Conservation (phyloP, 768 basidiomycete genomes). For the Suillus discolor region DNA sequence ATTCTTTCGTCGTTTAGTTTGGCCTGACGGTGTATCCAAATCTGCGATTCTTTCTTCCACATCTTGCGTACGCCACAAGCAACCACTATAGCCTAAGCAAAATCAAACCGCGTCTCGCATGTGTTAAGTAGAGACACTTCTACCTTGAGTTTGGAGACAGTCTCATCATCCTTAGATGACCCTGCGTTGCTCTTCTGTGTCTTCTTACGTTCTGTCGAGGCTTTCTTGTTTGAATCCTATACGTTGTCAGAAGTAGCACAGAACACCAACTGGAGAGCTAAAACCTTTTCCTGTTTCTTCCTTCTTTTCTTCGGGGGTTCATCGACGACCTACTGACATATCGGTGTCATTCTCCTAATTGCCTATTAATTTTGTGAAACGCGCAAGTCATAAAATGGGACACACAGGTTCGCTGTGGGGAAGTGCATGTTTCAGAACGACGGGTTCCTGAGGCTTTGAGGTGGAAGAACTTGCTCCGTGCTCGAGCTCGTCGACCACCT, state of each 20-base stretch:
- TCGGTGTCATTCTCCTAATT: slow-evolving; percentile 56
- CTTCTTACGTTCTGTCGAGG: slow-evolving; percentile 28
- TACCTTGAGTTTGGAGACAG: slow-evolving; percentile 76
- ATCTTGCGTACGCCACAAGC: slow-evolving; percentile 79
- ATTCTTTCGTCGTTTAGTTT: slow-evolving; percentile 66
- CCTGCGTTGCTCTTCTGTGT: slow-evolving; percentile 32
- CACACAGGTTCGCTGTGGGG: slow-evolving; percentile 24
- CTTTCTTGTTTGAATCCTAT: slow-evolving; percentile 29
- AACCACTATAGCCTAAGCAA: slow-evolving; percentile 57
- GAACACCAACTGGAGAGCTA: not conserved
- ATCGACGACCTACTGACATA: slow-evolving; percentile 59
- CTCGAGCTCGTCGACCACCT: not conserved
- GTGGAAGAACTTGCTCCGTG: slow-evolving; percentile 13
- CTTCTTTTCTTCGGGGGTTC: slow-evolving; percentile 53
- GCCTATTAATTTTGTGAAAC: not conserved
- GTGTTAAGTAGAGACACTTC: slow-evolving; percentile 1
- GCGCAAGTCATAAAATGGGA: not conserved
- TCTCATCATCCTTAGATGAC: slow-evolving; percentile 66
- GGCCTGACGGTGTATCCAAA: slow-evolving; percentile 55
- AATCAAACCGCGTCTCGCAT: slow-evolving; percentile 3
- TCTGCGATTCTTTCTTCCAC: slow-evolving; percentile 73
- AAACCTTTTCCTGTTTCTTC: slow-evolving; percentile 42
- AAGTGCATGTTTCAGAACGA: not conserved
- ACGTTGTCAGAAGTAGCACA: not conserved
- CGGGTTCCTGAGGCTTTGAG: slow-evolving; percentile 7